Base-by-base conservation (phyloP, 306 rosid genomes). In the Prinsepia uniflora region DNA sequence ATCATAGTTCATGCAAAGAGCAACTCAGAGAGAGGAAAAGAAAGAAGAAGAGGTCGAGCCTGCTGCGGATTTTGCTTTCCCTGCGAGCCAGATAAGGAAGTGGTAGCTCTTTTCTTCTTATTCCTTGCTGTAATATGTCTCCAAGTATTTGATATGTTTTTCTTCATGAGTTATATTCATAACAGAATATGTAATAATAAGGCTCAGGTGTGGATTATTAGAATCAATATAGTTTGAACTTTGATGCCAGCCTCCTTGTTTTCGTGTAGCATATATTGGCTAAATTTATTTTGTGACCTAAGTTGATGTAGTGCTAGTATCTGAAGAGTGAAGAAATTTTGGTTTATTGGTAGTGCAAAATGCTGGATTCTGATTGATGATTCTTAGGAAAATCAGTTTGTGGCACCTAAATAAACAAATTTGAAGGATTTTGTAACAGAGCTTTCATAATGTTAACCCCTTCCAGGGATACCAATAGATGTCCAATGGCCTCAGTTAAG, bases 1-100 rank as follows among this genome's bases (percentile, higher is more conserved):
- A 17, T 12, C 13, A 15, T 42, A 90, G 98, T 92, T 92, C 77
- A 92, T 92, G 98, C 98, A 92, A 86, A 90, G 91, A 74, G 96
- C 91, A 18, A 73, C 87, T 52, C 80, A 76, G 76, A 85, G 81
- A 83, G 96, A 83, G 73, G 92, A 85, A 78, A 85, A 81, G 84
- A 89, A 83, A 77, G 89, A 87, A 71, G 90, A 82, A 75, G 89
- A 87, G 10, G 84, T 81, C 46, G 86, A 84, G 70, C 84, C 76
- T 68, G 89, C 72, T 62, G 75, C 17, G 24, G 71, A 56, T 81
- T 81, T 87, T 54, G 45, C 67, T 76, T 71, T 90, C 45, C 73
- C 84, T 49, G 15, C 76, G 42, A 63, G 71, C 11, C 52, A 77
- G 19, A 15, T 65, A 46, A 78, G 80, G 75, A 90, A 79, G 80